Percentiles rank a stretch among this genome's conserved stretches.
Evolutionary conservation across 2,329 filamentous ascomycete species (phyloP).

Genomic region (Xylariales sp.): DNA sequence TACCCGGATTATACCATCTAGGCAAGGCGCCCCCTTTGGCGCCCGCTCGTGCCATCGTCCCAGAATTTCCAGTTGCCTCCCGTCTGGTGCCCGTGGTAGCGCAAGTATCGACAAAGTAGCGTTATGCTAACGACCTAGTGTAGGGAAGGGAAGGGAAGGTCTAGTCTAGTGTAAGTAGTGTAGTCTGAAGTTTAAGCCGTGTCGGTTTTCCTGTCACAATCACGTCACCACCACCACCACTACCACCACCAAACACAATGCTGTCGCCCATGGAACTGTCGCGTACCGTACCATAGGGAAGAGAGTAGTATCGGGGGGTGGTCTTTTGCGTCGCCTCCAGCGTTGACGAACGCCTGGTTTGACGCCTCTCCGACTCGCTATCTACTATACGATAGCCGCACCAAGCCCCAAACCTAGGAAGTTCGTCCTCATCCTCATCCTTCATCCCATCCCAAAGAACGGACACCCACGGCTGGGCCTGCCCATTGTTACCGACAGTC

Average conservation of each 20-base stretch:
- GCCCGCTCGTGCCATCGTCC: neutral
- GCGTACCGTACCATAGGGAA: conserved; percentile 9
- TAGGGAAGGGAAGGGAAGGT: too few relatives aligned
- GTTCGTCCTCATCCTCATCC: too few relatives aligned
- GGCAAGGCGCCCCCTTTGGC: conserved; percentile 5
- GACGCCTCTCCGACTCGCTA: neutral
- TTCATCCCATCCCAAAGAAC: neutral
- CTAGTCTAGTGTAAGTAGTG: neutral
- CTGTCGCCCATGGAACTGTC: conserved; percentile 4
- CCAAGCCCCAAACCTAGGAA: too few relatives aligned
- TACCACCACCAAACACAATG: neutral
- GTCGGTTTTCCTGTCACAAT: conserved; percentile 29
- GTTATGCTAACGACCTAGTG: too few relatives aligned
- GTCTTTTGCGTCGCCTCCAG: conserved; percentile 17
- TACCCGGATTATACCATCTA: conserved; percentile 5
- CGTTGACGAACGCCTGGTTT: neutral
- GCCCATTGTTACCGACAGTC: conserved; percentile 30
- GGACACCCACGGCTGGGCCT: conserved; percentile 15
- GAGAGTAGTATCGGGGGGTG: conserved; percentile 6
- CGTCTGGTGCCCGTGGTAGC: too few relatives aligned
- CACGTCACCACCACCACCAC: conserved; percentile 31
- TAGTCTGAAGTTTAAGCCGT: neutral
- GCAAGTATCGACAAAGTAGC: too few relatives aligned
- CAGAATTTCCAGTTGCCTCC: too few relatives aligned
- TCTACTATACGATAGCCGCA: too few relatives aligned